These are phyloP conservation scores for Capronia epimyces DNA, from an alignment of 2,329 filamentous ascomycete species.

Conservation along the genomic window DNA sequence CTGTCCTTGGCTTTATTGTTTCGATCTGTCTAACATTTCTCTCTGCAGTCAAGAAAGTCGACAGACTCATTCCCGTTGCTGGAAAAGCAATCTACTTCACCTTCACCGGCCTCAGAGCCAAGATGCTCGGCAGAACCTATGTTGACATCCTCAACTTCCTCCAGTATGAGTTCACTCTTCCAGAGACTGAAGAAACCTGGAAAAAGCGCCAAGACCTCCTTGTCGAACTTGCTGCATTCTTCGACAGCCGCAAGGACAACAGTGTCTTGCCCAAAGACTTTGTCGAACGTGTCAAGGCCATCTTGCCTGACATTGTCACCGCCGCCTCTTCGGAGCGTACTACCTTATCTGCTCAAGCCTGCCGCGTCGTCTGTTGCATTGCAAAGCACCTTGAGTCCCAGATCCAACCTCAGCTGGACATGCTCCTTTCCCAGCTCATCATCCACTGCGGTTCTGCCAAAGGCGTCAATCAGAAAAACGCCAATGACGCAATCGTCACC, in stretches of 20 bases:
- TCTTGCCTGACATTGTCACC: slow-evolving; percentile 25
- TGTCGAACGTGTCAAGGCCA: slow-evolving; percentile 22
- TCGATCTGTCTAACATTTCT: slow-evolving; percentile 5
- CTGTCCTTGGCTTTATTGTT: background rate
- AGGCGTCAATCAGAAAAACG: slow-evolving; percentile 82
- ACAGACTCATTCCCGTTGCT: slow-evolving; percentile 10
- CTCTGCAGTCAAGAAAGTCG: slow-evolving; percentile 13
- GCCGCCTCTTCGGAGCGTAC: slow-evolving; percentile 27
- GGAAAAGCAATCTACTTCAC: slow-evolving; percentile 17
- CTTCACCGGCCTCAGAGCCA: slow-evolving; percentile 21
- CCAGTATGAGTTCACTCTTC: slow-evolving; percentile 22
- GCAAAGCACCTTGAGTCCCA: slow-evolving; percentile 23
- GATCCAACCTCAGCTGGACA: slow-evolving; percentile 27
- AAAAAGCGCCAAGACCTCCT: slow-evolving; percentile 27
- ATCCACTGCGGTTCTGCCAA: slow-evolving; percentile 88
- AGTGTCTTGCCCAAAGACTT: slow-evolving; percentile 23
- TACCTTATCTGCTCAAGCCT: slow-evolving; percentile 25
- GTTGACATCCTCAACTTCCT: slow-evolving; percentile 23
- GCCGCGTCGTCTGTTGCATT: slow-evolving; percentile 17
- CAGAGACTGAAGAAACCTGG: slow-evolving; percentile 28
- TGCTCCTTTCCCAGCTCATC: slow-evolving; percentile 60
- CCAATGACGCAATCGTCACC: slow-evolving; percentile 71
- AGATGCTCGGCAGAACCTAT: slow-evolving; percentile 22
- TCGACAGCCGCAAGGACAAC: slow-evolving; percentile 22
- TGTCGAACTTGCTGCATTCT: slow-evolving; percentile 21